Evolutionary conservation across 371 early-diverging fungal genomes (phyloP).

Genomic region (Polyrhizophydium stewartii): DNA sequence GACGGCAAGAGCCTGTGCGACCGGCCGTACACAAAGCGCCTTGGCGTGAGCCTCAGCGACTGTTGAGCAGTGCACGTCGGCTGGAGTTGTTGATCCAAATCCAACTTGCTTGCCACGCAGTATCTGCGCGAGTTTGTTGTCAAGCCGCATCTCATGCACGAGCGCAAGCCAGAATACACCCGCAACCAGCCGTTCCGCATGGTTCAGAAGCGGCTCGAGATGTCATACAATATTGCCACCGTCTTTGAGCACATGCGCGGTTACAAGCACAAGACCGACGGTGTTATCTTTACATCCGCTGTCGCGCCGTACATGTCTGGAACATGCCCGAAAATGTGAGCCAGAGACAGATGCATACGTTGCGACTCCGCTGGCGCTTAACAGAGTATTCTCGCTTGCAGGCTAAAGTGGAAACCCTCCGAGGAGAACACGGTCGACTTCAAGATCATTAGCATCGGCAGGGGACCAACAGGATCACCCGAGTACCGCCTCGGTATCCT

Average conservation of each 20-base stretch:
- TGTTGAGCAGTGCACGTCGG: too few relatives aligned
- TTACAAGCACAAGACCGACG: slow-evolving; percentile 91
- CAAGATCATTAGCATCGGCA: slow-evolving; percentile 5
- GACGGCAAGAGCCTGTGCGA: slow-evolving; percentile 50
- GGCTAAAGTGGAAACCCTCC: slow-evolving; percentile 99
- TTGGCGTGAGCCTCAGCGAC: slow-evolving; percentile 57
- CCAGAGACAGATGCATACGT: neutral
- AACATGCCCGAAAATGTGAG: slow-evolving; percentile 81
- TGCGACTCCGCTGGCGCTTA: neutral
- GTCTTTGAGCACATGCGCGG: slow-evolving; percentile 63
- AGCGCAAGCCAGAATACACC: neutral
- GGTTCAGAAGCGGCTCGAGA: slow-evolving; percentile 30
- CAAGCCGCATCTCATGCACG: slow-evolving; percentile 44
- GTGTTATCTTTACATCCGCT: slow-evolving; percentile 93
- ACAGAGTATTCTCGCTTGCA: slow-evolving; percentile 13
- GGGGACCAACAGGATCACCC: slow-evolving; percentile 1
- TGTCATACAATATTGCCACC: slow-evolving; percentile 24
- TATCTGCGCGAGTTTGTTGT: slow-evolving; percentile 56
- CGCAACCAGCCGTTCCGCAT: slow-evolving; percentile 13
- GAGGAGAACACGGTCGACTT: slow-evolving; percentile 98
- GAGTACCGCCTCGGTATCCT: neutral
- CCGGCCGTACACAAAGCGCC: slow-evolving; percentile 59
- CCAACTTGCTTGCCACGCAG: slow-evolving; percentile 29
- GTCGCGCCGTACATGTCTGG: slow-evolving; percentile 80
- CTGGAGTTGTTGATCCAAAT: neutral